Conservation (phyloP, 805 yeast genomes). For the Suhomyces vadensis region DNA sequence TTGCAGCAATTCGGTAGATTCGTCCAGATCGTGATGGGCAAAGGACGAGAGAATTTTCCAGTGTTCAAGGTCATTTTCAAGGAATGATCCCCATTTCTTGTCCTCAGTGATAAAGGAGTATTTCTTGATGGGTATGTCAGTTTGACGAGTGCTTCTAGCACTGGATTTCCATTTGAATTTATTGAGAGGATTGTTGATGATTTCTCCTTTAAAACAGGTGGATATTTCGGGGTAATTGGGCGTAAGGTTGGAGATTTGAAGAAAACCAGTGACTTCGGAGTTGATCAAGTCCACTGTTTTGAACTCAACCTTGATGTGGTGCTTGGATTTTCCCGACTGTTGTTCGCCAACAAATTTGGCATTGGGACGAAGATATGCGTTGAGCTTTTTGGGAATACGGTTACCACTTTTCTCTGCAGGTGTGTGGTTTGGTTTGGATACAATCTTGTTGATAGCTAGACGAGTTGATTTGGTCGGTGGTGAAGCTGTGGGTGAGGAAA, state of each 20-base stretch:
- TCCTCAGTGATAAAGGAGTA: constrained; percentile 61
- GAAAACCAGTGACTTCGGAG: constrained; percentile 52
- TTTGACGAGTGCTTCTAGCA: constrained; percentile 8
- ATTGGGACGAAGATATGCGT: constrained; percentile 56
- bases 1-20: neutral
- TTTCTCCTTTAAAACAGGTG: constrained; percentile 75
- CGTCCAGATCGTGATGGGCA: constrained; percentile 45
- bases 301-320: constrained; percentile 68
- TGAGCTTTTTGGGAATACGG: constrained; percentile 18
- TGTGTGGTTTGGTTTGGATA: neutral
- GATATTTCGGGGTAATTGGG: constrained; percentile 60
- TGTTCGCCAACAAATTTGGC: constrained; percentile 67
- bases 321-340: constrained; percentile 63
- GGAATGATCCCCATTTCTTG: constrained; percentile 54
- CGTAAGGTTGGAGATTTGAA: constrained; percentile 66
- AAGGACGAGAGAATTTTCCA: constrained; percentile 51
- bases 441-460: neutral
- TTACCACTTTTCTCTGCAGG: neutral
- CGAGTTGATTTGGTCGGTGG: neutral
- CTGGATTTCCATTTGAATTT: constrained; percentile 21
- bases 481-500: neutral
- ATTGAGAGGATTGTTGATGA: constrained; percentile 52
- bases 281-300: constrained; percentile 64
- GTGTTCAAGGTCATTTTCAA: constrained; percentile 47
- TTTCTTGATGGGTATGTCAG: constrained; percentile 17